Evolutionary conservation across 176 grass and related monocot genomes (phyloP), one percentile per base, ranked within the genome.

Genomic region (Hordeum vulgare): DNA sequence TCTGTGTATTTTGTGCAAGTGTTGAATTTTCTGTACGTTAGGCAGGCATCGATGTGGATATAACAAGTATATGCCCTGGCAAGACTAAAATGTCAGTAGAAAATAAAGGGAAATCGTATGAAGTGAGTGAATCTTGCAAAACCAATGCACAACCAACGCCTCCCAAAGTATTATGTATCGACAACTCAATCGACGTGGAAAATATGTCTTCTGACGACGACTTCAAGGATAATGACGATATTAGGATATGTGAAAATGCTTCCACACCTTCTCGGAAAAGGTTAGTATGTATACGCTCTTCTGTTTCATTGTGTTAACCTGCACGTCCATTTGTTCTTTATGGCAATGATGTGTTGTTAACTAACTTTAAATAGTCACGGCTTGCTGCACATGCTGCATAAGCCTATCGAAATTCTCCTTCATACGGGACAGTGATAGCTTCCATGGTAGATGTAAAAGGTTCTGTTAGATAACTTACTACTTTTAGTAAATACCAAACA

Each of bases 1-100:
- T 84, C 15, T 69, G 57, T 67, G 39, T 84, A 61, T 66, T 45
- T 2, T 89, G 39, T 63, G 36, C 77, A 82, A 88, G 21, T n/a
- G 44, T 67, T 92, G 83, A 86, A 76, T 83, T 81, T 88, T 89
- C 27, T 78, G 74, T 91, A 72, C 63, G 83, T 91, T 84, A 98
- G 96, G 73, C 66, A 98, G 93, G 74, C 66, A 26, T 71, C 80
- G 49, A 60, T 66, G 75, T 81, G 76, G 82, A 88, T 29, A 81
- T 80, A 76, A 83, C 61, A 76, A 61, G 28, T 35, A 23, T 62
- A 80, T 80, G 36, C 36, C 40, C 13, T 29, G 23, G 62, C 13
- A 67, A 86, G 64, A 54, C 66, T 75, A 93, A 75, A 70, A 56
- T 26, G 65, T 80, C 64, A 45, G 29, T 61, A 29, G 75, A 81